These are phyloP conservation scores for Thozetella sp. DNA, from an alignment of 495 filamentous ascomycete species.

Conservation along the genomic window DNA sequence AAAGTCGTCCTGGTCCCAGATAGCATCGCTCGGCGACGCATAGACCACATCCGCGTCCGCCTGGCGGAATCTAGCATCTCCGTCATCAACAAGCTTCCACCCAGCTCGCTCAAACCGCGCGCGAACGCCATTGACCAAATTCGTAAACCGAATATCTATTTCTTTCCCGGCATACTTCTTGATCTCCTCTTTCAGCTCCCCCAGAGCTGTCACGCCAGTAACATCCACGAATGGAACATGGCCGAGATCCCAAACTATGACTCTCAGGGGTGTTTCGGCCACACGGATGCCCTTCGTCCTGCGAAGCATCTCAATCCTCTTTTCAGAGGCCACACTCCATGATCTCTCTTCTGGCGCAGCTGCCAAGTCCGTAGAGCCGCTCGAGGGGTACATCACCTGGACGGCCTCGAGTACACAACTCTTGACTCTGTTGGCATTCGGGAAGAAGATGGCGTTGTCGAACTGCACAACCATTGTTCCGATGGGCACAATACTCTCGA, in stretches of 20 bases:
- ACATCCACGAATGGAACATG: conserved; percentile 29
- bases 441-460: conserved; percentile 39
- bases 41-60: conserved; percentile 20
- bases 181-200: conserved; percentile 29
- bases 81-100: conserved; percentile 17
- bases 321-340: conserved; percentile 39
- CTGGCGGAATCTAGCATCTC: not conserved
- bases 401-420: conserved; percentile 31
- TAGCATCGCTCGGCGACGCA: not conserved
- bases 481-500: conserved; percentile 17
- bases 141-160: conserved; percentile 29
- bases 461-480: conserved; percentile 36
- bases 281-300: conserved; percentile 14
- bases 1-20: not conserved
- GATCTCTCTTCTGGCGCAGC: conserved; percentile 23
- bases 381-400: conserved; percentile 24
- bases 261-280: conserved; percentile 22
- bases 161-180: conserved; percentile 19
- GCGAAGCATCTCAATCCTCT: conserved; percentile 27
- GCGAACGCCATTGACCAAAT: conserved; percentile 20
- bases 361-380: conserved; percentile 19
- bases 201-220: conserved; percentile 28
- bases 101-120: conserved; percentile 25
- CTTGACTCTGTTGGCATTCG: conserved; percentile 43
- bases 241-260: conserved; percentile 29